Evolutionary conservation across 2,329 filamentous ascomycete species (phyloP).

Genomic region (Apiospora pterosperma): DNA sequence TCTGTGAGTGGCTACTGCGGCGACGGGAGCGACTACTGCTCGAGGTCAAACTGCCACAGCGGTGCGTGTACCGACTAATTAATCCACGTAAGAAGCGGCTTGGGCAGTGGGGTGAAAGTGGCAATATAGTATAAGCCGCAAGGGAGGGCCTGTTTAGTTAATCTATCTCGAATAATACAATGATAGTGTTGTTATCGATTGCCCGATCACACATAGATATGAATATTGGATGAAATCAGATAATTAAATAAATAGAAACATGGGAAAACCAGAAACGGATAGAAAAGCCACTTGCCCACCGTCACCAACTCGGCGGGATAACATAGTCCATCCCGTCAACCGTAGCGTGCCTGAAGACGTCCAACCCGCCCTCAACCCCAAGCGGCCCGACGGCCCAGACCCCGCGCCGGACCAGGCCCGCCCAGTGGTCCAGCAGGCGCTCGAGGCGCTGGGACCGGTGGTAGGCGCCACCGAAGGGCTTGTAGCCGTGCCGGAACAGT

Average conservation of each 20-base stretch:
- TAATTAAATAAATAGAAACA: too few species aligned
- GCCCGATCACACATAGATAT: too few species aligned
- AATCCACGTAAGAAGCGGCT: too few species aligned
- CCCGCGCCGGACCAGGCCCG: conserved; percentile 19
- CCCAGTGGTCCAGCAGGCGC: conserved; percentile 22
- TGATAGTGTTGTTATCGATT: too few species aligned
- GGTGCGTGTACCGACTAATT: conserved; percentile 12
- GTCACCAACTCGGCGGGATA: conserved; percentile 13
- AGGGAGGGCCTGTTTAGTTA: too few species aligned
- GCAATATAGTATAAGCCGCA: too few species aligned
- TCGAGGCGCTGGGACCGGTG: conserved; percentile 22
- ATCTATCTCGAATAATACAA: too few species aligned
- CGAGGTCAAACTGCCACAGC: conserved; percentile 18
- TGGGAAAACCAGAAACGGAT: too few species aligned
- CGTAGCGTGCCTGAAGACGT: conserved; percentile 22
- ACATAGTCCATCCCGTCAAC: conserved; percentile 14
- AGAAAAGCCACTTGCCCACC: too few species aligned
- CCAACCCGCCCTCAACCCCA: conserved; percentile 22
- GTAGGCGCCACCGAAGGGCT: conserved; percentile 26
- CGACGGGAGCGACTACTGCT: conserved; percentile 20
- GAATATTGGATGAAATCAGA: too few species aligned
- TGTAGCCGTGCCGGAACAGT: conserved; percentile 30
- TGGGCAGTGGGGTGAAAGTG: too few species aligned
- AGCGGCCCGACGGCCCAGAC: conserved; percentile 22
- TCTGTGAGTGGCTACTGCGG: conserved; percentile 22